Conservation (phyloP, 2,329 filamentous ascomycete genomes). For the Pleurostoma richardsiae region DNA sequence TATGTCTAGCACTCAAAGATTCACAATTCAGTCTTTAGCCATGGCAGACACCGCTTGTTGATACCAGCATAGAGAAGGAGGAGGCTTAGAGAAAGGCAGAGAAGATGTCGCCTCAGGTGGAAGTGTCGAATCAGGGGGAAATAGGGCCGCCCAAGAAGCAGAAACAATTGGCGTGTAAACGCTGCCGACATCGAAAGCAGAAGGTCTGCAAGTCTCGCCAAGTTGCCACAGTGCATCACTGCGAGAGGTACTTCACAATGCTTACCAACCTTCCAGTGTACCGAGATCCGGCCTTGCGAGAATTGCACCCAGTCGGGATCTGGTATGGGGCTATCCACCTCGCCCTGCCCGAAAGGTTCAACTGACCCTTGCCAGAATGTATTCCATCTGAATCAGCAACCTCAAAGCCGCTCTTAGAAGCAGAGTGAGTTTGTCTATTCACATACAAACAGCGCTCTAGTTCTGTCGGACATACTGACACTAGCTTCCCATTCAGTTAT, state of each 20-base stretch:
- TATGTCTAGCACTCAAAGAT: no score
- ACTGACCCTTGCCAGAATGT: slow-evolving; percentile 7
- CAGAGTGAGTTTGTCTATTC: background rate
- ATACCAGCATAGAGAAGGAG: no score
- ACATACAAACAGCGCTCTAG: no score
- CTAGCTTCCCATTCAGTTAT: slow-evolving; percentile 3
- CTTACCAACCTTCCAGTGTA: slow-evolving; percentile 5
- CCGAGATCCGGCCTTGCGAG: slow-evolving; percentile 14
- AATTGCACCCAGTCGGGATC: slow-evolving; percentile 16
- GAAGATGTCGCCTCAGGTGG: no score
- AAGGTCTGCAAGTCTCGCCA: slow-evolving; percentile 1
- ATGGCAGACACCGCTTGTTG: no score
- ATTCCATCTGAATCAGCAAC: slow-evolving; percentile 5
- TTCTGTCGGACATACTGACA: background rate
- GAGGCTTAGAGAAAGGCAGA: no score
- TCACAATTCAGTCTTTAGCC: no score
- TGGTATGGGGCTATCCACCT: background rate
- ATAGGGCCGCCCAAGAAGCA: background rate
- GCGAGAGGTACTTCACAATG: no score
- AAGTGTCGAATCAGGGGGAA: no score
- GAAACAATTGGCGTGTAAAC: slow-evolving; percentile 3
- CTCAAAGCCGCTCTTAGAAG: slow-evolving; percentile 1
- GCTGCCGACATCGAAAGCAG: slow-evolving; percentile 17
- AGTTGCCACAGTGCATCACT: no score
- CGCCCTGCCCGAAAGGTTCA: background rate